Base-by-base conservation (phyloP, 164 flowering plant genomes). In the Nelumbo lutea region DNA sequence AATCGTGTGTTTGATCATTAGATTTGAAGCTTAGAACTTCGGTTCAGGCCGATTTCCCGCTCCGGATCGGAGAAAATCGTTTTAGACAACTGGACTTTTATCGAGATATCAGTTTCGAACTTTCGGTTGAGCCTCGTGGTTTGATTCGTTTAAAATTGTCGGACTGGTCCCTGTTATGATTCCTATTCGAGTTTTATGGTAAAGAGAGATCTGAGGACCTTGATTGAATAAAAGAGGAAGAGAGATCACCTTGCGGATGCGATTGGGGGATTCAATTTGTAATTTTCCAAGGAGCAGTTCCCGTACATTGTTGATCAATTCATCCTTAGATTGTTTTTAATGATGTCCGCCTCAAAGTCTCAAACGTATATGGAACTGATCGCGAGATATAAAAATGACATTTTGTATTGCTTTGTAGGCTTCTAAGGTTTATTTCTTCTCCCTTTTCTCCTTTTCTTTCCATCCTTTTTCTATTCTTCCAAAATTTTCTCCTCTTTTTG, bases 381-480 rank as follows among this genome's bases (percentile, higher is more conserved):
- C 70, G 73, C 72, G 68, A 64, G 57, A 73, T 64, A 52, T 59
- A 74, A 57, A 64, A 62, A 90, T 90, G 98, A 84, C 92, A 78
- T 69, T 87, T 86, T 88, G 90, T 87, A 84, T 91, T 81, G 87
- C 91, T 80, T 92, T 97, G 76, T 92, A 91, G 79, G 85, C 90
- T 76, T 88, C 98, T 4, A 94, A 93, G 98, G 98, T 93, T 73
- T 65, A 58, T 52, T 38, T 68, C 27, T 68, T 9, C 11, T n/a
- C 8, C 27, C 9, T 44, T 62, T 13, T 58, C 10, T 38, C 8
- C 61, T 50, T 52, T 14, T 42, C 45, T 7, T 9, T 41, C 60
- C 41, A 46, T 48, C 4, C 2, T 27, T 68, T 46, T 55, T 27
- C 61, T 59, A 44, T 59, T 41, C 63, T 66, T 66, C 58, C 27